Base-by-base conservation (phyloP, 2,329 filamentous ascomycete genomes). In the Pseudopithomyces chartarum region DNA sequence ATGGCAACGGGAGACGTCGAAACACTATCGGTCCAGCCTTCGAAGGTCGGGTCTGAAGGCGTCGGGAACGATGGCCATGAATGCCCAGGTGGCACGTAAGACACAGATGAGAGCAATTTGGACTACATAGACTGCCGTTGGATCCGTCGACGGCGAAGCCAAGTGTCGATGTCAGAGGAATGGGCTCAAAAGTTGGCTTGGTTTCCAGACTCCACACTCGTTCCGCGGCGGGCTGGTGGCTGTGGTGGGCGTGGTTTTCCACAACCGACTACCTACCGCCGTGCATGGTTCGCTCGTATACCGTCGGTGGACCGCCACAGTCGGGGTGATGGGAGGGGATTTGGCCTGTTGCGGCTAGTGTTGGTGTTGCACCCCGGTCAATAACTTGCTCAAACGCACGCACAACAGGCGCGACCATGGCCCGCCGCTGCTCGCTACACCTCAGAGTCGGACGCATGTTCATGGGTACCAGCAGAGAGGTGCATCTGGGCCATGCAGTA, bases 331-430 rank as follows among this genome's bases (percentile, higher is more conserved):
- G 13, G n/a, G 55, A 44, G 50, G 23, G 46, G 32, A 46, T 32
- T 23, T 36, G 22, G 3, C 52, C 44, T 22, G 8, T 39, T 53
- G 42, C 15, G 33, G 51, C 43, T 53, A 53, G 51, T 34, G 42
- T 10, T 22, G 29, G 52, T 38, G 48, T 22, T 10, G 4, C 6
- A 34, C 38, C 48, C 48, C 23, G 19, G 48, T 42, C 38, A n/a
- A 36, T 59, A 65, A 64, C 59, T 54, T 66, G 62, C 64, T 65
- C 62, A 66, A 59, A 59, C 38, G 22, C 26, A 40, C 50, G 53
- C 60, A 58, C 17, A 33, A 10, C 15, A 19, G 34, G 34, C 36
- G 47, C 23, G 47, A 33, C 19, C 34, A 17, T 49, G 33, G 46
- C 34, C 26, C 20, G 29, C 12, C 20, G 19, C 17, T 19, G 23